phyloP scores from a whole-genome alignment of 306 rosid species.

The Datisca glomerata region DNA sequence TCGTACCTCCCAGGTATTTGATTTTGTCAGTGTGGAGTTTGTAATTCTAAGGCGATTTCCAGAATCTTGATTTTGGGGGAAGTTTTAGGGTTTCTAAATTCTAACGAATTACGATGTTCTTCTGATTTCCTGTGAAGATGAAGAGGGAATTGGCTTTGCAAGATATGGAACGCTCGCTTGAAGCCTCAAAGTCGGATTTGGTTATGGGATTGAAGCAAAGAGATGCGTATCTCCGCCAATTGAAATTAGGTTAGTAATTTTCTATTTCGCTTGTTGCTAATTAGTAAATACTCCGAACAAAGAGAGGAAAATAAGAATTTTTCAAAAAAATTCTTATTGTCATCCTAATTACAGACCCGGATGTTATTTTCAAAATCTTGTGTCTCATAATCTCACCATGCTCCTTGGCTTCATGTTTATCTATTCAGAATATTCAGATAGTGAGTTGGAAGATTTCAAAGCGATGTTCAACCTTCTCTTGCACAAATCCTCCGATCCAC shows the following conservation, averaged over 20 bases:
- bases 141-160: constrained; percentile 23
- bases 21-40: not conserved
- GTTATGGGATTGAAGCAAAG: constrained; percentile 34
- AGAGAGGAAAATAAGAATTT: no score
- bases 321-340: no score
- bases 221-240: constrained; percentile 29
- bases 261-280: no score
- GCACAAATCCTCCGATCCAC: constrained; percentile 16
- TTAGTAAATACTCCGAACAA: no score
- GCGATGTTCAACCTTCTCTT: constrained; percentile 32
- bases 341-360: no score
- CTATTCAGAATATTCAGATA: constrained; percentile 36
- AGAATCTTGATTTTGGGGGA: not conserved
- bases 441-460: constrained; percentile 58
- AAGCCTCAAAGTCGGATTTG: constrained; percentile 35
- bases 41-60: constrained; percentile 14
- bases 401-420: no score
- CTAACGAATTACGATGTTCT: constrained; percentile 2
- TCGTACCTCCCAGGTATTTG: constrained; percentile 35
- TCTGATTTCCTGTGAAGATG: constrained; percentile 32
- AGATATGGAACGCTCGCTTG: constrained; percentile 33
- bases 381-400: no score
- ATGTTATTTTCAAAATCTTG: no score
- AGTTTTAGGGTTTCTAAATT: not conserved
- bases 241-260: constrained; percentile 15